Evolutionary conservation across 306 rosid species (phyloP), one percentile per base, ranked within the genome.

Genomic region (Trifolium dubium): DNA sequence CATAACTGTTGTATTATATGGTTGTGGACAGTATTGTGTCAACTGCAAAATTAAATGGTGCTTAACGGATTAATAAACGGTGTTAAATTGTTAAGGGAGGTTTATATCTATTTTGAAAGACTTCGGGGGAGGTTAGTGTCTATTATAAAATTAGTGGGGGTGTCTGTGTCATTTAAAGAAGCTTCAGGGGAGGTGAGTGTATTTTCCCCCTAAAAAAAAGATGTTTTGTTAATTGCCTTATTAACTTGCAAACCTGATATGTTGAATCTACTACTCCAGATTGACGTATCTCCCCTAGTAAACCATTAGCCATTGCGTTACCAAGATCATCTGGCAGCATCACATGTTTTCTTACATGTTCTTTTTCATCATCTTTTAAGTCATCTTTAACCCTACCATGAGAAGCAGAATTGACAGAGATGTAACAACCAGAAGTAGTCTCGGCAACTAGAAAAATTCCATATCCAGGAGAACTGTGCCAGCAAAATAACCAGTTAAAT

Each of bases 211-310:
- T n/a, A n/a, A n/a, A n/a, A n/a, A 23, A 23, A 23, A 23, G 23
- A 23, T 23, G 23, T 23, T 23, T 23, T 23, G 23, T 23, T 0
- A 23, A 23, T 23, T 23, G 23, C 0, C 23, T 23, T 78, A 58
- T 51, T 61, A 53, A 65, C 34, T 55, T 5, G 46, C 87, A 64
- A 80, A 94, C 98, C 97, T 94, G 97, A 75, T 94, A 91, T 7
- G 99, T 82, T 2, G 97, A 94, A 84, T 92, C 99, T 18, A 94
- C 93, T 59, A 94, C 97, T 47, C 99, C 97, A 39, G 86, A 88
- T 70, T 88, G 95, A 76, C 74, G 76, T 29, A 94, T 90, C 88
- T 94, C 97, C 80, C 86, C 88, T 1, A 94, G 90, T 69, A 94
- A 81, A 72, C 56, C 73, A 67, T 79, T 87, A 73, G 96, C 93